Evolutionary conservation across 1,284 basidiomycete genomes (phyloP), one percentile per base, ranked within the genome.

Genomic region (Cutaneotrichosporon sp.): DNA sequence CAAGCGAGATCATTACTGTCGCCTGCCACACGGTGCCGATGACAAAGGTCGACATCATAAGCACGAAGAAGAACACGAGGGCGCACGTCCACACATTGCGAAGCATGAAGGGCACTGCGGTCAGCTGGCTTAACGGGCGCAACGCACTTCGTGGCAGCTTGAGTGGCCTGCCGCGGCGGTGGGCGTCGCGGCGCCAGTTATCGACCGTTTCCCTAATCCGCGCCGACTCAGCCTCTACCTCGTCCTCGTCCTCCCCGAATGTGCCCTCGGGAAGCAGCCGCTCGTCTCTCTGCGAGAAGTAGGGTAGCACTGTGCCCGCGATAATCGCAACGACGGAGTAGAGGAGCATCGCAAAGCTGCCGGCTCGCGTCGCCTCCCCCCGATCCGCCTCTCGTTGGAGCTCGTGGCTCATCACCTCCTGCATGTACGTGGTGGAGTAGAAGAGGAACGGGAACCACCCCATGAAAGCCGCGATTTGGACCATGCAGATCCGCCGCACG

Each of bases 401-500:
- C 67, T 93, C 84, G 49, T 84, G 79, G 3, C 88, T 88, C 88
- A 93, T 90, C 22, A 94, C 80, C 74, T 94, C 89, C 6, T 88
- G 86, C 54, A 96, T 81, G 66, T 92, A 97, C 2, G 90, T 92
- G 1, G 92, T 96, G 81, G 89, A 83, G 68, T 94, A 96, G 75
- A 96, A 96, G 31, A 97, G 78, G 77, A 93, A 93, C 0, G 91
- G 91, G 68, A 94, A 96, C 89, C 88, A 86, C 57, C 72, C 72
- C 69, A 72, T 76, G 62, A 77, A 79, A 0, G 76, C 73, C 20
- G 74, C 74, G 43, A 78, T 70, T 61, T 77, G 76, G 2, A 75
- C 91, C 64, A 86, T 86, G 71, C 92, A 97, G 12, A 97, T 91
- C 32, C 88, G 81, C 51, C 84, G 81, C 42, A 97, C 86, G 9